Evolutionary conservation across 2,329 filamentous ascomycete species (phyloP), one percentile per base, ranked within the genome.

Genomic region (Colletotrichum coccodes): DNA sequence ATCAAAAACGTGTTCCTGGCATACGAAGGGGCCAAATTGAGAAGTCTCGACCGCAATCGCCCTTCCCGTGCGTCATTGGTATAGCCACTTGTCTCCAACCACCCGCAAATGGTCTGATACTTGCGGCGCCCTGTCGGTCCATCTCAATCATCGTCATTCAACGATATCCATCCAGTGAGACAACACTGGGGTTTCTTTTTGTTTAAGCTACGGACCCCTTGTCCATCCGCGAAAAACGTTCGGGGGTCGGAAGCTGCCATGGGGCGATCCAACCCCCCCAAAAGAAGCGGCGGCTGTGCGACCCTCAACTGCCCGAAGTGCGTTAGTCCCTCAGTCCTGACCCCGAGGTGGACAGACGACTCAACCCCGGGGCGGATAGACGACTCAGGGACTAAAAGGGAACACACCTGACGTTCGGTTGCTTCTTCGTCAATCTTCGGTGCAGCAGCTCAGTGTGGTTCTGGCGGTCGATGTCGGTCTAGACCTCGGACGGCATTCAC

Each of bases 1-100:
- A 67, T 38, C 30, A 60, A 21, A 30, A 38, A 23, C 9, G 28
- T 14, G 58, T 67, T 50, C 34, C 64, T 58, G 59, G 64, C 64
- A 63, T 63, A 52, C 36, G 34, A 49, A 36, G 6, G 42, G 32
- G 30, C 14, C 50, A 16, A 11, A 14, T 40, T 28, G 21, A 49
- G 9, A 44, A 47, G 18, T 28, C 38, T 56, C 50, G 49, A 34
- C 47, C 26, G 46, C 40, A 26, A 16, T 47, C 38, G 23, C 42
- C 47, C 38, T 47, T 38, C 36, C 30, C 44, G 36, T 50, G 38
- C 50, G 59, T 52, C 52, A 58, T 52, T 9, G 9, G 18, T 21
- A 12, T 28, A 52, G 59, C 11, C 50, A 26, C 40, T 67, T 21
- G 34, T 26, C 59, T 47, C 26, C 21, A 23, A 6, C 42, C 28